phyloP scores from a whole-genome alignment of 192 early-diverging fungal genomes.

The Coemansia pectinata region DNA sequence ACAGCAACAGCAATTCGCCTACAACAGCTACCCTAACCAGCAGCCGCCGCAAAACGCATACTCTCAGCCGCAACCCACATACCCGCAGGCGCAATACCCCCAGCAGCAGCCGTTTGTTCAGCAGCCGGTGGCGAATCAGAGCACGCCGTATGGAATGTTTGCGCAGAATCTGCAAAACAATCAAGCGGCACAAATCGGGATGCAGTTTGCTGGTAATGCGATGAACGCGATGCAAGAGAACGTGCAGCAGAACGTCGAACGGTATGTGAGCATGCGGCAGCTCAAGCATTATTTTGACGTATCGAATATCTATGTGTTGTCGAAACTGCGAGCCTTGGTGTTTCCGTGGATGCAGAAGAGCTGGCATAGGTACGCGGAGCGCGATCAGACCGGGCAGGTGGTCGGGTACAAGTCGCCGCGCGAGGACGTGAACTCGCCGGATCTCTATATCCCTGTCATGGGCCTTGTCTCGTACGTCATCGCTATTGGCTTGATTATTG shows the following conservation, averaged over 20 bases:
- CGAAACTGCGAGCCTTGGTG: conserved; percentile 79
- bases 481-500: conserved; percentile 67
- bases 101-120: conserved; percentile 17
- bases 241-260: conserved; percentile 85
- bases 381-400: conserved; percentile 78
- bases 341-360: conserved; percentile 90
- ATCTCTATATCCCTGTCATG: conserved; percentile 97
- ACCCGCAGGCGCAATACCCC: conserved; percentile 6
- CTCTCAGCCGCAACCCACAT: conserved; percentile 10
- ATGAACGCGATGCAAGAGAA: conserved; percentile 82
- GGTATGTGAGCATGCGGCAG: conserved; percentile 83
- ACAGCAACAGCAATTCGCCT: conserved; percentile 46
- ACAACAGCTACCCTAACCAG: conserved; percentile 14
- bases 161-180: conserved; percentile 56
- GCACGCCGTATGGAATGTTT: conserved; percentile 33
- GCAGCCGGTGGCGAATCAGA: neutral
- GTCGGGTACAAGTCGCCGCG: conserved; percentile 80
- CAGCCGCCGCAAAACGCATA: conserved; percentile 21
- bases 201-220: conserved; percentile 89
- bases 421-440: conserved; percentile 92
- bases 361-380: conserved; percentile 75
- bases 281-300: conserved; percentile 95
- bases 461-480: conserved; percentile 90
- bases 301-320: conserved; percentile 89
- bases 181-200: conserved; percentile 85